phyloP scores from a whole-genome alignment of 768 basidiomycete genomes.

The Sarcodon aspratus region DNA sequence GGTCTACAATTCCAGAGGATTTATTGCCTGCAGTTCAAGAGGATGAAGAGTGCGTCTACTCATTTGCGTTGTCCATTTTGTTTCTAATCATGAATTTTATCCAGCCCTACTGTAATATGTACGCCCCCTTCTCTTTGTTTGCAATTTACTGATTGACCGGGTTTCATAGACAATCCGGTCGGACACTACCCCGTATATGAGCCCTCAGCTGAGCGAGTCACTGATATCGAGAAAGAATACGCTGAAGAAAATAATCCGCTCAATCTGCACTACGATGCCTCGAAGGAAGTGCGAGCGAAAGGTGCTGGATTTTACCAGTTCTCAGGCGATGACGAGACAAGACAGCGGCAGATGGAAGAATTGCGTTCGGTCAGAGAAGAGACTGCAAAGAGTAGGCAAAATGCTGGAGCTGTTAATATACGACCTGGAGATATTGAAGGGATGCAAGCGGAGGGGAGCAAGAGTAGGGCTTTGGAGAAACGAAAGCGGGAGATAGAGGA shows the following conservation, averaged over 20 bases:
- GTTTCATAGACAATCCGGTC: constrained; percentile 57
- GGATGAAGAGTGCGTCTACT: constrained; percentile 33
- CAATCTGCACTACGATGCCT: constrained; percentile 71
- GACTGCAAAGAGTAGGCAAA: constrained; percentile 52
- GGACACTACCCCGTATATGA: constrained; percentile 84
- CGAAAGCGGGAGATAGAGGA: constrained; percentile 67
- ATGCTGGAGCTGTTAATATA: constrained; percentile 48
- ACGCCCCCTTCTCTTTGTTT: background rate
- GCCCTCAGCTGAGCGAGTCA: constrained; percentile 69
- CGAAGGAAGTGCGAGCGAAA: constrained; percentile 72
- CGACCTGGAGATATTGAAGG: constrained; percentile 70
- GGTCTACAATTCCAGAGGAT: background rate
- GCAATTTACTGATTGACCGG: constrained; percentile 2
- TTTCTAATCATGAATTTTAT: background rate
- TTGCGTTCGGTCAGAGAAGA: constrained; percentile 56
- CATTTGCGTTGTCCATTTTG: background rate
- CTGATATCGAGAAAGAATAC: constrained; percentile 58
- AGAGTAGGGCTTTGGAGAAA: constrained; percentile 59
- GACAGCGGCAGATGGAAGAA: constrained; percentile 76
- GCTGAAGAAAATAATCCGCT: constrained; percentile 67
- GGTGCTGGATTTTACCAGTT: constrained; percentile 93
- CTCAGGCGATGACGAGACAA: constrained; percentile 71
- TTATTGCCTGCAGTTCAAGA: constrained; percentile 27
- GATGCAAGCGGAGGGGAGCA: constrained; percentile 32
- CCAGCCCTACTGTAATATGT: constrained; percentile 16